A percentile compares a stretch with the other conserved stretches of the same genome.
Conservation (phyloP, 2,329 filamentous ascomycete genomes). For the Epichloe glyceriae region DNA sequence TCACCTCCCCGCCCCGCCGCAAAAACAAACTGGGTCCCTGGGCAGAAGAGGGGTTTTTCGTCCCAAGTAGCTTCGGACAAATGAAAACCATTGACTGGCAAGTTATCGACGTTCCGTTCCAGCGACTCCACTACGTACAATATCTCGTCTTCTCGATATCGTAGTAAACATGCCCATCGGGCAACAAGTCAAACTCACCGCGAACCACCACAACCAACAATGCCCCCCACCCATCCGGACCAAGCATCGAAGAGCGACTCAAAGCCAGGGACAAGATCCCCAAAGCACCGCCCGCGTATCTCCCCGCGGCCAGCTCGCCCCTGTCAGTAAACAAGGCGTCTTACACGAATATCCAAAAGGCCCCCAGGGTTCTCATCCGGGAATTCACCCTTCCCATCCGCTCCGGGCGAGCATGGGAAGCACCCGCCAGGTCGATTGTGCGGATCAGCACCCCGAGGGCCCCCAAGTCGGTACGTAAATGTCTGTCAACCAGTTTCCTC, state of each 20-base stretch:
- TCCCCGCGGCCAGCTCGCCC: conserved; percentile 29
- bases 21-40: too few species aligned
- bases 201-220: background rate
- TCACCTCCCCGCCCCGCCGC: too few species aligned
- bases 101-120: too few species aligned
- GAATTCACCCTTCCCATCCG: conserved; percentile 58
- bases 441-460: conserved; percentile 61
- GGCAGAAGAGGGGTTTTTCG: too few species aligned
- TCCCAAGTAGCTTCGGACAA: too few species aligned
- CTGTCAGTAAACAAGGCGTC: conserved; percentile 29
- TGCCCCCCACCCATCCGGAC: conserved; percentile 4
- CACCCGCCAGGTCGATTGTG: conserved; percentile 53
- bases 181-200: background rate
- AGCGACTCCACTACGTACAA: too few species aligned
- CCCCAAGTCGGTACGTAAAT: conserved; percentile 51
- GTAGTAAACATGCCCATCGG: background rate
- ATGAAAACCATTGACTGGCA: too few species aligned
- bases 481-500: background rate
- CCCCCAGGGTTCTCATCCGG: conserved; percentile 27
- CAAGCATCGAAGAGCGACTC: conserved; percentile 23
- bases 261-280: conserved; percentile 30
- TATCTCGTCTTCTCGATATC: too few species aligned
- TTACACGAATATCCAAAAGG: conserved; percentile 49
- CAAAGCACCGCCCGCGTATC: conserved; percentile 36
- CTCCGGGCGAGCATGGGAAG: conserved; percentile 60